Evolutionary conservation across 352 stramenopile genomes (phyloP), one percentile per base, ranked within the genome.

Genomic region (Globisporangium cederbergense): DNA sequence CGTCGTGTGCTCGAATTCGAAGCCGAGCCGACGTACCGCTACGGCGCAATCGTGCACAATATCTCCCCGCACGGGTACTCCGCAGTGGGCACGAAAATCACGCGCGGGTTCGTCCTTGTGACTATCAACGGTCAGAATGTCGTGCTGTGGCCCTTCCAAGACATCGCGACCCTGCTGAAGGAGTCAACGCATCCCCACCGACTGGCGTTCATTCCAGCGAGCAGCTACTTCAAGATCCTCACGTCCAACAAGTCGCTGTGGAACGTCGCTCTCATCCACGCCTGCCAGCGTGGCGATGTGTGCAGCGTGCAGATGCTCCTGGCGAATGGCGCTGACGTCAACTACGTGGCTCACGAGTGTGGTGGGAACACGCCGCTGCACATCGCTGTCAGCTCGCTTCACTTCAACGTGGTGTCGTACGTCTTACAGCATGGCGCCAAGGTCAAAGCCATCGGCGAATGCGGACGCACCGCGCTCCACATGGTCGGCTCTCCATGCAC

Each of bases 331-430:
- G 85, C 88, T 4, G 88, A 96, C 68, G 87, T 96, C 25, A 96
- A 96, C 66, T 96, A 96, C 60, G 74, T 96, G 16, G 86, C 85
- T 10, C 76, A 93, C 57, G 85, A 96, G 50, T 89, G 78, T 57
- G 83, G 78, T 28, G 85, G 87, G 25, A 93, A 93, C 42, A 90
- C 86, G 0, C 88, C 88, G 18, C 65, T 96, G 9, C 86, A 94
- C 52, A 78, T 94, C 25, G 88, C 88, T 34, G 81, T 91, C 25
- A 96, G 88, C 54, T 72, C 77, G 40, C 70, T 91, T 16, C 88
- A 96, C 49, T 93, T 93, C 36, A 93, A 92, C 52, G 79, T 96
- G 11, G 88, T 93, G 46, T 96, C 88, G 59, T 96, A 94, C 55
- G 72, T 96, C 52, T 73, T 96, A 30, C 88, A 96, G 64, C 85